Base-by-base conservation (phyloP, 139 green algal species). In the Coelastrella sp. region DNA sequence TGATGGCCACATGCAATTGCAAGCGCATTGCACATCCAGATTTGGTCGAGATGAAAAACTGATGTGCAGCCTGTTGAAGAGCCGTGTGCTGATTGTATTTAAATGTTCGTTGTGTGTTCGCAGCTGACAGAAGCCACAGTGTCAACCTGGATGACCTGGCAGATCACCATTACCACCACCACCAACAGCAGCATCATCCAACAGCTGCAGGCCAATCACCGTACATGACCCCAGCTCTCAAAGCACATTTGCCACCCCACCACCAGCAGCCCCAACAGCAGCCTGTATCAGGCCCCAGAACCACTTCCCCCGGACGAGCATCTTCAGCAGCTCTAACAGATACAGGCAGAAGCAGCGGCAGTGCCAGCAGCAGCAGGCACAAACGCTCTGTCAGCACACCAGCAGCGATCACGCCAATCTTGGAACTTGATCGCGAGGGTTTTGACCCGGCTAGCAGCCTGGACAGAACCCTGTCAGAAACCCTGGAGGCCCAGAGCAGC, bases 351-450 rank as follows among this genome's bases (percentile, higher is more conserved):
- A 83, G 77, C 77, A 80, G 74, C 65, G 56, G 66, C 83, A 88
- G 83, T 16, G 19, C 57, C 80, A 75, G 80, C 80, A 73, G 58
- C 58, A 59, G 56, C 78, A 47, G 59, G 80, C 80, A 86, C 80
- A 73, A 54, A 54, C 80, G 80, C 78, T 71, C 54, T 57, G 10
- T 74, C 5, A 86, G 80, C 59, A 74, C 56, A 19, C 78, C 78
- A 20, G 59, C 68, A 76, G 17, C 68, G 0, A 86, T 73, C 5
- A 8, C n/a, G 7, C 80, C 80, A 16, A 86, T 86, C 10, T 59
- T 74, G 8, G 80, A 86, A 64, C 56, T 20, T 59, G 80, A 86
- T 19, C 61, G 58, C 19, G 80, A 86, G 22, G 80, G 80, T 17
- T 23, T 73, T 10, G 80, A 86, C 17, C 23, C 78, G 5, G 74